A percentile compares a stretch with the other conserved stretches of the same genome.
phyloP scores from a whole-genome alignment of 1,284 basidiomycete species.

The Irpex rosettiformis region DNA sequence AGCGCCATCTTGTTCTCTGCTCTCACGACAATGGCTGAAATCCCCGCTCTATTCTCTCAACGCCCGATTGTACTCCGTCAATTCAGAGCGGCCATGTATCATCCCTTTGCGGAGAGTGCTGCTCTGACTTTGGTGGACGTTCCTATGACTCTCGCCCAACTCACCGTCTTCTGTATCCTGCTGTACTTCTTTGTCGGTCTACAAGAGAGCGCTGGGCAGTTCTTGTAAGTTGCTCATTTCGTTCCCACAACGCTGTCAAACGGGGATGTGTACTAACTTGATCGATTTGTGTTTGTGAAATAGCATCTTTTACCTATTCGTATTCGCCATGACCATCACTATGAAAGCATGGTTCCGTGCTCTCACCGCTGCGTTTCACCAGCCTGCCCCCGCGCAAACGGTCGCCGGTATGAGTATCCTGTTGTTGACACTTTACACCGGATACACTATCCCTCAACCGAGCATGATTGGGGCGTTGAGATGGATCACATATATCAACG shows the following conservation, averaged over 20 bases:
- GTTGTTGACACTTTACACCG: conserved; percentile 44
- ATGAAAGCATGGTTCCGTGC: conserved; percentile 64
- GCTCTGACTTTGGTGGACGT: conserved; percentile 71
- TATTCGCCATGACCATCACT: conserved; percentile 47
- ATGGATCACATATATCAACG: conserved; percentile 66
- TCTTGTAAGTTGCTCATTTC: conserved; percentile 44
- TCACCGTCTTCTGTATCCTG: conserved; percentile 51
- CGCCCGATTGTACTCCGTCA: conserved; percentile 70
- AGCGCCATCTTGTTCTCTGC: conserved; percentile 54
- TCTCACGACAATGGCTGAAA: conserved; percentile 65
- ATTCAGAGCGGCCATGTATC: conserved; percentile 57
- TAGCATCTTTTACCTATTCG: conserved; percentile 52
- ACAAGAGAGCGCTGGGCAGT: conserved; percentile 48
- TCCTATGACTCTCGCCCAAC: conserved; percentile 56
- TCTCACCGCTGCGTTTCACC: conserved; percentile 51
- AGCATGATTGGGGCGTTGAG: conserved; percentile 60
- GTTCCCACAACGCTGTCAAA: neutral
- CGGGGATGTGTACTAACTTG: neutral
- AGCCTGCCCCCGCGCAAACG: conserved; percentile 54
- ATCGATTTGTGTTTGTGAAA: neutral
- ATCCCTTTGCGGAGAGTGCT: conserved; percentile 62
- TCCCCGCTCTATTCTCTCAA: conserved; percentile 67
- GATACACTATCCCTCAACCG: conserved; percentile 47
- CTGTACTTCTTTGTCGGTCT: conserved; percentile 68
- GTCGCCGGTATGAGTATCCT: conserved; percentile 54